Evolutionary conservation across 108 stramenopile species (phyloP), one percentile per base, ranked within the genome.

Genomic region (Cylindrotheca fusiformis): DNA sequence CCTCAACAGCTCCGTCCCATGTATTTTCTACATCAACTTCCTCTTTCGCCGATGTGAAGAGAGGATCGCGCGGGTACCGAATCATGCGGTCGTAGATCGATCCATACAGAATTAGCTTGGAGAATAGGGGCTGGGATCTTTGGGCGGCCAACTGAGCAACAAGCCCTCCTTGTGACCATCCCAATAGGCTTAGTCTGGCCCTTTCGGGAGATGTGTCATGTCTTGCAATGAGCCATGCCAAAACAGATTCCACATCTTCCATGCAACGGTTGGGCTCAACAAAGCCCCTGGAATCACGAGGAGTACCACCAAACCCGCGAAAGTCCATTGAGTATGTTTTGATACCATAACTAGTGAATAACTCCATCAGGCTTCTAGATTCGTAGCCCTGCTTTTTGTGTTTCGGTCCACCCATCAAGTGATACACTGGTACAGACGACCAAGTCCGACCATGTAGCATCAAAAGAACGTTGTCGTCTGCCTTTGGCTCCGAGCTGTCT

Each of bases 301-400:
- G 90, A 0, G 93, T 94, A 10, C 86, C 87, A 50, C 93, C 93
- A 75, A 94, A 94, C 25, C 93, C 93, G 28, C 93, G 76, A 78
- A 94, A 94, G 56, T 94, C 93, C 90, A 94, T 90, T 28, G 81
- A 68, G 58, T 94, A 94, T 1, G 86, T 84, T 63, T 81, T 78
- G n/a, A 93, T 63, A 0, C 78, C 69, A 31, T 78, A 66, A 20
- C 71, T 71, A 48, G 65, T 63, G 5, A 93, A 55, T 29, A 84
- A 76, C 63, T 88, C 86, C 78, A 91, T 79, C 50, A 93, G 67
- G 23, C 65, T 68, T 32, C 81, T 67, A 51, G 67, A 69, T 57
- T 79, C 72, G 14, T 30, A 63, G n/a, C 71, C 71, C 22, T 66
- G 67, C 22, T 55, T 50, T 12, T 46, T 57, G 29, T 65, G 58